Evolutionary conservation across 2,329 filamentous ascomycete species (phyloP).

Genomic region (Pyrenochaeta sp.): DNA sequence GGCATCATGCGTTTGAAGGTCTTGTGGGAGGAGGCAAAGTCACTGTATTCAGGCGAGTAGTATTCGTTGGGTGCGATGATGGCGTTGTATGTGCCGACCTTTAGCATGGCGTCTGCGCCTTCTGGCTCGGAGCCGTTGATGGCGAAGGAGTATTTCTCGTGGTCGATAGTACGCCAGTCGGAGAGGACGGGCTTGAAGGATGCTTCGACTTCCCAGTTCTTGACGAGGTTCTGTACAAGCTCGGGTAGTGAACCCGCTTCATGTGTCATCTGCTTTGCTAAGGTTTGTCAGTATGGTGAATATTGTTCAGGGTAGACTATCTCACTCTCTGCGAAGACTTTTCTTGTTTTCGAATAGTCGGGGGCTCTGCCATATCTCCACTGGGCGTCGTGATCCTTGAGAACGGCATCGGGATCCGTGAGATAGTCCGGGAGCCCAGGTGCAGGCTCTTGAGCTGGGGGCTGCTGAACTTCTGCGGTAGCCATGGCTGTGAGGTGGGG

Average conservation of each 20-base stretch:
- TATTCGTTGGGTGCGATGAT: slow-evolving; percentile 69
- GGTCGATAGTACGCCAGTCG: slow-evolving; percentile 72
- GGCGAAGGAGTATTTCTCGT: slow-evolving; percentile 66
- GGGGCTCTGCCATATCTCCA: slow-evolving; percentile 69
- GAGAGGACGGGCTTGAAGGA: slow-evolving; percentile 68
- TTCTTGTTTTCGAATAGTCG: slow-evolving; percentile 70
- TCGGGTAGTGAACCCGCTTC: slow-evolving; percentile 63
- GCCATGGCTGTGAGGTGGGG: slow-evolving; percentile 28
- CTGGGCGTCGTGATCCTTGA: slow-evolving; percentile 60
- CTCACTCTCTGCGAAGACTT: slow-evolving; percentile 66
- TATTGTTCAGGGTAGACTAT: background rate
- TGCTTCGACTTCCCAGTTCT: slow-evolving; percentile 77
- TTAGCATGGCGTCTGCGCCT: slow-evolving; percentile 69
- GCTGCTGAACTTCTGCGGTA: slow-evolving; percentile 34
- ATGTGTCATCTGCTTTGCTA: slow-evolving; percentile 67
- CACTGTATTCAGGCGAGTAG: slow-evolving; percentile 67
- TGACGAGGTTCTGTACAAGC: slow-evolving; percentile 73
- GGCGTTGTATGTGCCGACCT: slow-evolving; percentile 73
- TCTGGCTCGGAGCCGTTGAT: slow-evolving; percentile 68
- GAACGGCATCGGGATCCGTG: slow-evolving; percentile 64
- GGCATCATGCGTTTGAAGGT: slow-evolving; percentile 78
- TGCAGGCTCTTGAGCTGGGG: slow-evolving; percentile 36
- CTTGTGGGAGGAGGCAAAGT: slow-evolving; percentile 71
- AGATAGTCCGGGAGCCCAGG: slow-evolving; percentile 64
- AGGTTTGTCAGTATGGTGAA: slow-evolving; percentile 3